Evolutionary conservation across 768 basidiomycete genomes (phyloP).

Genomic region (Suillus lakei): DNA sequence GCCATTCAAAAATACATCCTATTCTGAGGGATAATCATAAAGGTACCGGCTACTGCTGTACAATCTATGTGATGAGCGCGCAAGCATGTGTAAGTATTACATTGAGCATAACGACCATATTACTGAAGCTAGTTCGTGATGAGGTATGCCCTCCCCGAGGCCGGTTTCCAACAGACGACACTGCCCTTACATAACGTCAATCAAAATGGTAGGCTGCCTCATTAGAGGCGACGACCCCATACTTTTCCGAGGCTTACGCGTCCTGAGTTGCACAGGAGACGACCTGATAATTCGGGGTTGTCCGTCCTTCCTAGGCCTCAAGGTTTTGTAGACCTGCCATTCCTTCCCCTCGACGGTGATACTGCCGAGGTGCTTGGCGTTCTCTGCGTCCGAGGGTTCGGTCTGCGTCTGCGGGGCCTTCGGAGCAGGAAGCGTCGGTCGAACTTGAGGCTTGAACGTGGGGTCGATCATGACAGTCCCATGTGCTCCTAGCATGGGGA

Average conservation of each 20-base stretch:
- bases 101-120: not conserved
- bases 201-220: not conserved
- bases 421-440: not conserved
- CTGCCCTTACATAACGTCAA: not conserved
- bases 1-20: not conserved
- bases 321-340: conserved; percentile 6
- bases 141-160: not conserved
- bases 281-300: conserved; percentile 7
- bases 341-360: conserved; percentile 10
- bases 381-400: not conserved
- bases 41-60: not conserved
- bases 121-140: not conserved
- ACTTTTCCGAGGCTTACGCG: not conserved
- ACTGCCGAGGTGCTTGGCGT: conserved; percentile 7
- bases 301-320: conserved; percentile 5
- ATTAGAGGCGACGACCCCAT: not conserved
- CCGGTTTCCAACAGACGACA: not conserved
- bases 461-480: conserved; percentile 16
- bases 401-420: not conserved
- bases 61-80: not conserved
- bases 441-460: conserved; percentile 4
- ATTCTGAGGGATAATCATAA: not conserved
- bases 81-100: not conserved
- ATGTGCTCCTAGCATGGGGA: conserved; percentile 25
- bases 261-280: not conserved